phyloP scores from a whole-genome alignment of 1,284 basidiomycete genomes.

The Phellopilus nigrolimitatus region DNA sequence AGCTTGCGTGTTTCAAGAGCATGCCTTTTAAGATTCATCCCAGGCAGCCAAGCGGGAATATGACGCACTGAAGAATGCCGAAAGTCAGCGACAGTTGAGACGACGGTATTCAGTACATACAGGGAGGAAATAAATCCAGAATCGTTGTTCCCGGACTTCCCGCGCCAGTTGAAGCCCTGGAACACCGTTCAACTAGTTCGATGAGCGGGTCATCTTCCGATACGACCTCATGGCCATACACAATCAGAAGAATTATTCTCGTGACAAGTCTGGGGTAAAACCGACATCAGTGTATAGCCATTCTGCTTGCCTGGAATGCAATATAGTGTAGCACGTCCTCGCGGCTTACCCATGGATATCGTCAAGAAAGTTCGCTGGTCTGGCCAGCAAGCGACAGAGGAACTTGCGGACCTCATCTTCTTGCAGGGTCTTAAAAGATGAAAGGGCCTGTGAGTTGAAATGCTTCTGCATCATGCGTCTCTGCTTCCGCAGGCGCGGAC shows the following conservation, averaged over 20 bases:
- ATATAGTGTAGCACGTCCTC: too few relatives aligned
- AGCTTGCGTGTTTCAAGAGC: slow-evolving; percentile 2
- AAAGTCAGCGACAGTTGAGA: not conserved
- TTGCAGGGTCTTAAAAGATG: slow-evolving; percentile 24
- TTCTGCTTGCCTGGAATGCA: too few relatives aligned
- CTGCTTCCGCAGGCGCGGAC: slow-evolving; percentile 28
- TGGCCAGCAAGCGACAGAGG: not conserved
- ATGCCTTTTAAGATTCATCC: slow-evolving; percentile 4
- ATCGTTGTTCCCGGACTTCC: slow-evolving; percentile 21
- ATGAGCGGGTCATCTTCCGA: slow-evolving; percentile 32
- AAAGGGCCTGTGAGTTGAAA: slow-evolving; percentile 22
- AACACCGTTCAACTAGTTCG: slow-evolving; percentile 6
- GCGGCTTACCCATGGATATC: not conserved
- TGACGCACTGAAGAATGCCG: slow-evolving; percentile 12
- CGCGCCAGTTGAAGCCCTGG: not conserved
- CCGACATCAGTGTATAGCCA: not conserved
- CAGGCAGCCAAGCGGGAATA: slow-evolving; percentile 14
- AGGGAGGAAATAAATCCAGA: slow-evolving; percentile 26
- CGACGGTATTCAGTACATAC: slow-evolving; percentile 1
- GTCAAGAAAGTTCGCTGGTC: not conserved
- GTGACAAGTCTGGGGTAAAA: not conserved
- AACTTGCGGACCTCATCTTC: slow-evolving; percentile 6
- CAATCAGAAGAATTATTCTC: not conserved
- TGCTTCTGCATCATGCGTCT: slow-evolving; percentile 30
- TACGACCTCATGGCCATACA: slow-evolving; percentile 1